A percentile compares a stretch with the other conserved stretches of the same genome.
Evolutionary conservation across 2,329 filamentous ascomycete species (phyloP).

Genomic region (Fusarium anguioides): DNA sequence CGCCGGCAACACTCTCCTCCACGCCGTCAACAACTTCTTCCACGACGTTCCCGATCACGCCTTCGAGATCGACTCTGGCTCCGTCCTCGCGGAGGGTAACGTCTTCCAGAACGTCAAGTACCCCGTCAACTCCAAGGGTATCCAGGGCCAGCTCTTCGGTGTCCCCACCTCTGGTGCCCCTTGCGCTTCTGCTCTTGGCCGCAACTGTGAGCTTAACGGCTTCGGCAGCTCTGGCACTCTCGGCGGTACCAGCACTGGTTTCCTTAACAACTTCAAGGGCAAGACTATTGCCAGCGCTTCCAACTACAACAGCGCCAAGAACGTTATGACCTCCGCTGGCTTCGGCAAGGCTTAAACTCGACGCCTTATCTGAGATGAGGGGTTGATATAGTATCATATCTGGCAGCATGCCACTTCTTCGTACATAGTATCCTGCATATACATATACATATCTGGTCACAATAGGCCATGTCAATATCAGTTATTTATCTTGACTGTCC

Average conservation of each 20-base stretch:
- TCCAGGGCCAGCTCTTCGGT: constrained; percentile 50
- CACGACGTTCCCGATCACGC: constrained; percentile 65
- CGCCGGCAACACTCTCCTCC: constrained; percentile 64
- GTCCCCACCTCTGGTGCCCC: constrained; percentile 46
- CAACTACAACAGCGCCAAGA: constrained; percentile 50
- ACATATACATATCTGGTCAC: constrained; percentile 8
- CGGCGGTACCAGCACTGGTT: constrained; percentile 55
- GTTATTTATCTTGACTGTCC: constrained; percentile 12
- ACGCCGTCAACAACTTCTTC: constrained; percentile 73
- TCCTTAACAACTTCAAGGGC: constrained; percentile 63
- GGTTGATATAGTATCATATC: neutral
- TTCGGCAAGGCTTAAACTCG: constrained; percentile 57
- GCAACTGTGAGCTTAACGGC: constrained; percentile 62
- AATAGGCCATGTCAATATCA: constrained; percentile 26
- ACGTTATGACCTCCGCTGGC: constrained; percentile 56
- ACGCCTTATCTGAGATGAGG: neutral
- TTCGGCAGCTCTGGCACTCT: constrained; percentile 56
- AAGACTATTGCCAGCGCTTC: constrained; percentile 62
- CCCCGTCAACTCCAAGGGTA: constrained; percentile 51
- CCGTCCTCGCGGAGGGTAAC: constrained; percentile 67
- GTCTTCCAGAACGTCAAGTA: constrained; percentile 65
- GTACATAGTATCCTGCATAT: constrained; percentile 32
- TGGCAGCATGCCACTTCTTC: constrained; percentile 25
- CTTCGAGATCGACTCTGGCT: constrained; percentile 62
- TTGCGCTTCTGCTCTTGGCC: constrained; percentile 60